Percentiles rank a stretch among this genome's conserved stretches.
Conservation (phyloP, 306 rosid genomes). For the Alnus rubra region DNA sequence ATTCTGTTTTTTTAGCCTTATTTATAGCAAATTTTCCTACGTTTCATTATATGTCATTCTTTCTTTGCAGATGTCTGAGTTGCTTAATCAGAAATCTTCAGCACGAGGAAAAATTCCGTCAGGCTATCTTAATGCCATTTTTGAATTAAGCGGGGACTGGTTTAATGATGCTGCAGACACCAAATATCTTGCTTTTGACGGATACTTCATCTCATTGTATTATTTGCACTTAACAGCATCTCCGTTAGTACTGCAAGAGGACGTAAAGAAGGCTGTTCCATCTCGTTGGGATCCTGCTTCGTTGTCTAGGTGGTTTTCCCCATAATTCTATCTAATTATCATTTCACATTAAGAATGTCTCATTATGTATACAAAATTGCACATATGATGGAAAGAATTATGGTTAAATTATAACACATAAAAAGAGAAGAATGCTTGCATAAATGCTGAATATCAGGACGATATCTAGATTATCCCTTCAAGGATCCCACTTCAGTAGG, state of each 20-base stretch:
- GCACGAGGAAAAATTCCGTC: conserved; percentile 94
- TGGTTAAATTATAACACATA: background rate
- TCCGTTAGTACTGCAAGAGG: conserved; percentile 61
- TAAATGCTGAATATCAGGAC: background rate
- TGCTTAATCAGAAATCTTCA: conserved; percentile 79
- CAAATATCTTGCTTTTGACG: conserved; percentile 84
- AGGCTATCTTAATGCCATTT: conserved; percentile 83
- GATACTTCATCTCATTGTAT: conserved; percentile 78
- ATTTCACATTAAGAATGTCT: background rate
- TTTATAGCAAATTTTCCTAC: background rate
- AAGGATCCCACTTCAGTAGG: background rate
- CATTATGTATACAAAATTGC: background rate
- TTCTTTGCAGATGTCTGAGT: conserved; percentile 88
- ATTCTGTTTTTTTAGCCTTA: conserved; percentile 21
- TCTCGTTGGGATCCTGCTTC: conserved; percentile 93
- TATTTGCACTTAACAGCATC: conserved; percentile 77
- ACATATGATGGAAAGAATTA: background rate
- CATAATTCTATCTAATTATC: background rate
- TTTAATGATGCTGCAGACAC: conserved; percentile 77
- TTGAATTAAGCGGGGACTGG: conserved; percentile 87
- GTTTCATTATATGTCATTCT: conserved; percentile 20
- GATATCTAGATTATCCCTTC: background rate
- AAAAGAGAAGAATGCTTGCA: background rate
- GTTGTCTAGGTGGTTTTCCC: conserved; percentile 62
- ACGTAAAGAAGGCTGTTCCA: conserved; percentile 84